These are phyloP conservation scores for Sphaerobolus stellatus DNA, from an alignment of 1,284 basidiomycete species.

Conservation along the genomic window DNA sequence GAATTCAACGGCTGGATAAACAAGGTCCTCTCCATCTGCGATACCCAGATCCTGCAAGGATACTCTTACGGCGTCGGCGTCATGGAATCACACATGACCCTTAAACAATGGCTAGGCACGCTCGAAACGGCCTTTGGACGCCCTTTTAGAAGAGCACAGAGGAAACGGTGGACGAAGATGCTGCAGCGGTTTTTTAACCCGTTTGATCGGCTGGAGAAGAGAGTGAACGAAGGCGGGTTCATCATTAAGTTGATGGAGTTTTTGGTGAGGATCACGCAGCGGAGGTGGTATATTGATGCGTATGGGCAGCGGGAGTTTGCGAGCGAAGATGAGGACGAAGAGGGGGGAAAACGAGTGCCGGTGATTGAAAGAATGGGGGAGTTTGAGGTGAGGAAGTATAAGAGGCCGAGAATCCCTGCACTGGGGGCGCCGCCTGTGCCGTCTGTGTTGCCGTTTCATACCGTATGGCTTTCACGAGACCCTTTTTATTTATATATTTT, in stretches of 20 bases:
- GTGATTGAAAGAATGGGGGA: conserved; percentile 21
- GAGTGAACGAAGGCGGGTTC: conserved; percentile 51
- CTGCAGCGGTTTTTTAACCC: conserved; percentile 39
- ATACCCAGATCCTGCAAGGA: conserved; percentile 46
- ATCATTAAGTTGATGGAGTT: conserved; percentile 55
- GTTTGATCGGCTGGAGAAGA: conserved; percentile 25
- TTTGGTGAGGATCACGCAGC: conserved; percentile 48
- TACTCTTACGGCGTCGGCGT: conserved; percentile 41
- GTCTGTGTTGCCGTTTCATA: conserved; percentile 60
- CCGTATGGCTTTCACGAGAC: conserved; percentile 30
- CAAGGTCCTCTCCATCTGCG: conserved; percentile 46
- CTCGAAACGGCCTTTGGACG: conserved; percentile 35
- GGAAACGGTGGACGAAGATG: conserved; percentile 37
- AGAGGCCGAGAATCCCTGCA: conserved; percentile 34
- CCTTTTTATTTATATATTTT: background rate
- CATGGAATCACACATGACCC: conserved; percentile 32
- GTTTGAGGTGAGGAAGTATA: conserved; percentile 23
- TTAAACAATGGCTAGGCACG: conserved; percentile 47
- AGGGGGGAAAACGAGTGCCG: conserved; percentile 11
- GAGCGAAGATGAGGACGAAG: too few relatives aligned
- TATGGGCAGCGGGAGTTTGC: conserved; percentile 34
- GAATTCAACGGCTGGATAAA: conserved; percentile 49
- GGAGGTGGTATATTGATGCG: conserved; percentile 48
- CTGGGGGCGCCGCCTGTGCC: conserved; percentile 44
- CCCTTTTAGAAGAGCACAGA: conserved; percentile 29